These are phyloP conservation scores for Hygrocybe coccinea DNA, from an alignment of 768 basidiomycete genomes.

Conservation along the genomic window DNA sequence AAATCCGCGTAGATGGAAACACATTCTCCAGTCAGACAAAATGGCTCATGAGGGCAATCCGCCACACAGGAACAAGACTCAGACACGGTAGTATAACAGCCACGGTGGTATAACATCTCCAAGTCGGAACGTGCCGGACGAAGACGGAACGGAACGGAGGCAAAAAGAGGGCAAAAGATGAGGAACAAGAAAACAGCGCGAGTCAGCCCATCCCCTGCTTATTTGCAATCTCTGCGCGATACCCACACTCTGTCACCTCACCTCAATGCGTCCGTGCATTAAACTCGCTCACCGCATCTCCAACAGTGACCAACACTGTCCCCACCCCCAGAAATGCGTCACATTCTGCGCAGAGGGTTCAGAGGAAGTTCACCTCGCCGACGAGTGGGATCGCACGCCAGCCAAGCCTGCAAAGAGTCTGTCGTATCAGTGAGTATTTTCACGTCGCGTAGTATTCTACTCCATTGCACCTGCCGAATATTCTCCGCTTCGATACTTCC, in stretches of 20 bases:
- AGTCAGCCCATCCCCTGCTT: too few species aligned
- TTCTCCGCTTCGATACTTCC: too few species aligned
- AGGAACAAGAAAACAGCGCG: neutral
- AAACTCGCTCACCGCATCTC: slow-evolving; percentile 15
- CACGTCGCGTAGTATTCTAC: neutral
- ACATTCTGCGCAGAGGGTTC: slow-evolving; percentile 51
- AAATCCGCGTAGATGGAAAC: too few species aligned
- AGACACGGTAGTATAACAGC: too few species aligned
- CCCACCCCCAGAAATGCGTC: slow-evolving; percentile 47
- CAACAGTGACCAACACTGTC: slow-evolving; percentile 14
- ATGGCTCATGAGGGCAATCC: too few species aligned
- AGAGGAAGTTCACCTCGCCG: slow-evolving; percentile 60
- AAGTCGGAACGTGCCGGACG: neutral
- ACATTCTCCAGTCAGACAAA: too few species aligned
- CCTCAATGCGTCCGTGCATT: neutral
- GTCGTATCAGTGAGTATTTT: slow-evolving; percentile 57
- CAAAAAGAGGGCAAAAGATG: neutral
- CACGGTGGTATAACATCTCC: too few species aligned
- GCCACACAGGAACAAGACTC: too few species aligned
- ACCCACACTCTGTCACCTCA: too few species aligned
- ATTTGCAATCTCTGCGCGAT: neutral
- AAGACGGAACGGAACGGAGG: slow-evolving; percentile 6
- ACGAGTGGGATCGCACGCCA: slow-evolving; percentile 79
- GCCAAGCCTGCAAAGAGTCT: slow-evolving; percentile 57
- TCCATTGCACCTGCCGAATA: too few species aligned